Evolutionary conservation across 1,284 basidiomycete genomes (phyloP).

Genomic region (Trichosporon coremiiforme): DNA sequence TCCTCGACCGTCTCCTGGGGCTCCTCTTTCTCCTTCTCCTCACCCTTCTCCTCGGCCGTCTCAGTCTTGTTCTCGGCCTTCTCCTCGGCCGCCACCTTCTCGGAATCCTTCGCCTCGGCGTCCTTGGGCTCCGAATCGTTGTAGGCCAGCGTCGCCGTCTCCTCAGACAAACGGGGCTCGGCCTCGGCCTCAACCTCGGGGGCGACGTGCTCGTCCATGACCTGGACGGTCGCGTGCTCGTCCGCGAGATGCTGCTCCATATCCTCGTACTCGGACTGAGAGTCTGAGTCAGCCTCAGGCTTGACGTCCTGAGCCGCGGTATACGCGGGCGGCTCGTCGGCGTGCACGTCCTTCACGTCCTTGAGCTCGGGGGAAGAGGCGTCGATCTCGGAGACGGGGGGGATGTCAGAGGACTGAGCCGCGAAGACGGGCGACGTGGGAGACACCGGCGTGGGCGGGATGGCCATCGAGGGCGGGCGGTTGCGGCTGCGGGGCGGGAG

Average conservation of each 20-base stretch:
- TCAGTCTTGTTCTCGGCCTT: neutral
- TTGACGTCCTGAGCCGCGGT: neutral
- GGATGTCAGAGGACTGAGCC: neutral
- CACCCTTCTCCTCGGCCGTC: neutral
- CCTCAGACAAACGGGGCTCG: neutral
- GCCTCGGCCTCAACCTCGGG: neutral
- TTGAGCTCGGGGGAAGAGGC: neutral
- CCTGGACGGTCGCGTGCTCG: neutral
- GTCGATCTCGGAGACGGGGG: neutral
- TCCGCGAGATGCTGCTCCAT: neutral
- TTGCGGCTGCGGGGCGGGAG: conserved; percentile 19
- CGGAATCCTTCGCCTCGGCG: neutral
- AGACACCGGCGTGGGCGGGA: conserved; percentile 4
- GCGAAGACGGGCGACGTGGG: neutral
- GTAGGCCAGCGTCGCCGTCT: neutral
- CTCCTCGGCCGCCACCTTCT: neutral
- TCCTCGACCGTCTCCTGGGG: neutral
- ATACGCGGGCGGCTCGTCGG: neutral
- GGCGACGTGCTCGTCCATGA: neutral
- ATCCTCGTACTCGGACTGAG: neutral
- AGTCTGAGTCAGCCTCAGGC: neutral
- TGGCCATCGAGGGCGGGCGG: conserved; percentile 15
- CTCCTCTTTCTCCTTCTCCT: neutral
- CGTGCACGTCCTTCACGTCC: neutral
- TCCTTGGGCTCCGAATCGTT: neutral